Percentiles rank a stretch among this genome's conserved stretches.
Evolutionary conservation across 1,284 basidiomycete genomes (phyloP).

Genomic region (Moesziomyces antarcticus): DNA sequence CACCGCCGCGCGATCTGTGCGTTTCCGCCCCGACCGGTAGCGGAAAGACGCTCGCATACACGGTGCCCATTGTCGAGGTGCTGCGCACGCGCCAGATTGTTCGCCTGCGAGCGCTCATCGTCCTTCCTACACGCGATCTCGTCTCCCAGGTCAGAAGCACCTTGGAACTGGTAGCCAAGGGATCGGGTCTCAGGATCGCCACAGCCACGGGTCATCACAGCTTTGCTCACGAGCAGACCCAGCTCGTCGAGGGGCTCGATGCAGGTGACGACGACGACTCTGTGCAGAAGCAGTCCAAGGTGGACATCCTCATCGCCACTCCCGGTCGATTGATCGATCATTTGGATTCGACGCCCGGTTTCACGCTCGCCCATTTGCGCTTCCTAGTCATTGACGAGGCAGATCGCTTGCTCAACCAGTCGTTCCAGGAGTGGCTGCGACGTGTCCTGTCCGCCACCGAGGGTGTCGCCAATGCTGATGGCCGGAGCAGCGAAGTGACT

Average conservation of each 20-base stretch:
- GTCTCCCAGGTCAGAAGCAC: conserved; percentile 92
- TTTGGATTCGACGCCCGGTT: conserved; percentile 82
- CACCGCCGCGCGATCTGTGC: conserved; percentile 83
- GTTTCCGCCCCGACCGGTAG: conserved; percentile 98
- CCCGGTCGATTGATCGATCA: conserved; percentile 96
- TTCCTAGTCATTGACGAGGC: conserved; percentile 98
- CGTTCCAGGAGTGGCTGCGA: conserved; percentile 89
- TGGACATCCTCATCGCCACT: conserved; percentile 94
- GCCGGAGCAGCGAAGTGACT: neutral
- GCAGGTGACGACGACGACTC: conserved; percentile 11
- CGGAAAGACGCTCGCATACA: conserved; percentile 95
- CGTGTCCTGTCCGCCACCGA: conserved; percentile 49
- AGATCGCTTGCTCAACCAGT: conserved; percentile 90
- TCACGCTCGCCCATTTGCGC: conserved; percentile 90
- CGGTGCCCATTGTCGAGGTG: conserved; percentile 85
- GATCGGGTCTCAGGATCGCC: conserved; percentile 83
- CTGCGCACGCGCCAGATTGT: conserved; percentile 30
- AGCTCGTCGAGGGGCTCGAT: conserved; percentile 31
- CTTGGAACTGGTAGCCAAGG: conserved; percentile 79
- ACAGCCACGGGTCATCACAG: conserved; percentile 64
- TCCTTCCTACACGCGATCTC: conserved; percentile 94
- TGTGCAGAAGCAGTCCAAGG: conserved; percentile 66
- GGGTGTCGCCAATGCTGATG: conserved; percentile 3
- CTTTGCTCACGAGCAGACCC: conserved; percentile 63
- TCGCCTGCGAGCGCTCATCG: conserved; percentile 86